phyloP scores from a whole-genome alignment of 2,329 filamentous ascomycete genomes.

The Cladophialophora immunda region DNA sequence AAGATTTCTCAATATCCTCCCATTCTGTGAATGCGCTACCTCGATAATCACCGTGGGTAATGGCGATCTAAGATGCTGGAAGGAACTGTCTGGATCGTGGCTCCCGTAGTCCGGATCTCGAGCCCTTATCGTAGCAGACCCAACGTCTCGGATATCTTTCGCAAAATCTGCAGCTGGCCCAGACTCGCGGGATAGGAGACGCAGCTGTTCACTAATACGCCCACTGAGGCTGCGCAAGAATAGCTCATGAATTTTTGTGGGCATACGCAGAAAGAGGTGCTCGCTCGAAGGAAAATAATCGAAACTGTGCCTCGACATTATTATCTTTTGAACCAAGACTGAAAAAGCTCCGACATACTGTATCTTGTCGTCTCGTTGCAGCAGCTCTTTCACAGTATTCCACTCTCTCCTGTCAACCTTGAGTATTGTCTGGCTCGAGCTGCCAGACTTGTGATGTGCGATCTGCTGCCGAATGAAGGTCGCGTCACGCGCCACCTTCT shows the following conservation, averaged over 20 bases:
- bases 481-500: conserved; percentile 11
- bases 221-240: conserved; percentile 23
- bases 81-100: conserved; percentile 41
- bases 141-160: conserved; percentile 24
- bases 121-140: conserved; percentile 27
- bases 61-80: conserved; percentile 37
- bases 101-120: conserved; percentile 26
- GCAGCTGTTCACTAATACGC: conserved; percentile 21
- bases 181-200: conserved; percentile 15
- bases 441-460: conserved; percentile 19
- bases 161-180: conserved; percentile 30
- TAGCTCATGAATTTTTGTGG: conserved; percentile 17
- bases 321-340: not conserved
- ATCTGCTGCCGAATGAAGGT: not conserved
- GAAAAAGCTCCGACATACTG: conserved; percentile 13
- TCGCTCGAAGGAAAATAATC: conserved; percentile 30
- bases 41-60: conserved; percentile 45
- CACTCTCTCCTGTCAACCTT: conserved; percentile 16
- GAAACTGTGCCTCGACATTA: conserved; percentile 19
- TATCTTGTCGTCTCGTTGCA: conserved; percentile 29
- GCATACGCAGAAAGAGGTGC: conserved; percentile 24
- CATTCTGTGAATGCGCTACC: conserved; percentile 46
- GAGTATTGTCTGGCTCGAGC: conserved; percentile 8
- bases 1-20: conserved; percentile 41
- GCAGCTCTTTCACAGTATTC: conserved; percentile 7